phyloP scores from a whole-genome alignment of 495 filamentous ascomycete genomes.

The Podospora pseudocomata region DNA sequence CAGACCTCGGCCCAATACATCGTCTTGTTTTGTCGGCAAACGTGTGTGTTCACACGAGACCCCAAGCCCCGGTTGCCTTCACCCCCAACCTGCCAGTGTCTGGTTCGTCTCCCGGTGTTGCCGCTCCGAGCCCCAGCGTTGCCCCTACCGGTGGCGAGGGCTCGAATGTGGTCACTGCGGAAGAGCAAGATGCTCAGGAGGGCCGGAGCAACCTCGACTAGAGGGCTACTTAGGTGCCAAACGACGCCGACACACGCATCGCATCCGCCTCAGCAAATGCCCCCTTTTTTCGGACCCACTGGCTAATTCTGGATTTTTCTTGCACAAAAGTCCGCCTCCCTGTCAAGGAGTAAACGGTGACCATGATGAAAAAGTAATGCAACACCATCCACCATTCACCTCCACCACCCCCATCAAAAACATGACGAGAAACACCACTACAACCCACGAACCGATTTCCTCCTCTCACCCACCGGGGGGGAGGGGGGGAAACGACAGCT shows the following conservation, averaged over 20 bases:
- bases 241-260: slow-evolving; percentile 2
- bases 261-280: not conserved
- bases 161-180: slow-evolving; percentile 28
- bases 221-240: slow-evolving; percentile 5
- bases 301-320: slow-evolving; percentile 23
- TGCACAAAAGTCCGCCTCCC: slow-evolving; percentile 22
- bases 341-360: slow-evolving; percentile 25
- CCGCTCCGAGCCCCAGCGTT: slow-evolving; percentile 5
- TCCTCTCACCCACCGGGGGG: not conserved
- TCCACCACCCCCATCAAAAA: slow-evolving; percentile 6
- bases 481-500: not conserved
- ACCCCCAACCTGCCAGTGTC: slow-evolving; percentile 6
- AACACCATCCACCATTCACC: not conserved
- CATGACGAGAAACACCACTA: slow-evolving; percentile 12
- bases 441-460: not conserved
- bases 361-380: not conserved
- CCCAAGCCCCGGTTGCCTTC: slow-evolving; percentile 16
- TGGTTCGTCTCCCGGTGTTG: slow-evolving; percentile 5
- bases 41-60: slow-evolving; percentile 22
- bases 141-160: not conserved
- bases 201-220: slow-evolving; percentile 25
- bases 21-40: slow-evolving; percentile 8
- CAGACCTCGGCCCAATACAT: not conserved
- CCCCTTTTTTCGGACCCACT: slow-evolving; percentile 4
- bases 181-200: slow-evolving; percentile 31